Percentiles rank a stretch among this genome's conserved stretches.
Conservation (phyloP, 2,329 filamentous ascomycete species). For the Pseudogymnoascus sp. region DNA sequence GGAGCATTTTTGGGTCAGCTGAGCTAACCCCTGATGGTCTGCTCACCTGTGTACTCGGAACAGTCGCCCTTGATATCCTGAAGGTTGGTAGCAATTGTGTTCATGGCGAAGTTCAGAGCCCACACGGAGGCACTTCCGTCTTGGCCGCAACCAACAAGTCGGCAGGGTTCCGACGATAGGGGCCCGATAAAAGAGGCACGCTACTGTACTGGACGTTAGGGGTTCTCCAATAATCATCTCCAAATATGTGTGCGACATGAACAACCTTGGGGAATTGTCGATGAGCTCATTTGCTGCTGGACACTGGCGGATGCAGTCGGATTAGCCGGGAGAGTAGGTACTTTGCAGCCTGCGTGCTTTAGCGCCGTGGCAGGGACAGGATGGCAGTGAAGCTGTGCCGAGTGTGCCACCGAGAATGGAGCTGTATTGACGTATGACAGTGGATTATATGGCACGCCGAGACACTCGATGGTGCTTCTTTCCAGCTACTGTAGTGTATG, state of each 20-base stretch:
- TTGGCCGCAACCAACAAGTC: neutral
- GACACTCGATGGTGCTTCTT: slow-evolving; percentile 1
- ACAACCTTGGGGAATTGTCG: neutral
- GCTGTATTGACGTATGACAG: neutral
- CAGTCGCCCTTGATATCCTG: neutral
- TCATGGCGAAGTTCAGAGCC: neutral
- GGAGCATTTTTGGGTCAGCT: too few relatives aligned
- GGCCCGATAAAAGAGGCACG: neutral
- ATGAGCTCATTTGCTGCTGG: slow-evolving; percentile 4
- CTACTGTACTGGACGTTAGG: neutral
- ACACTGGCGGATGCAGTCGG: neutral
- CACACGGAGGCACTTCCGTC: neutral
- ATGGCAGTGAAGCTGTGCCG: neutral
- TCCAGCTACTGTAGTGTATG: neutral
- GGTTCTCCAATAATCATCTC: neutral
- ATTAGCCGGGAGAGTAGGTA: neutral
- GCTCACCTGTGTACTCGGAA: too few relatives aligned
- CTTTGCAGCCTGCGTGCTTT: neutral
- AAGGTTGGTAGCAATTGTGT: neutral
- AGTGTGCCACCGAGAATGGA: neutral
- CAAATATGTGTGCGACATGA: neutral
- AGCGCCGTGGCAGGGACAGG: neutral
- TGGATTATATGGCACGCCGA: slow-evolving; percentile 2
- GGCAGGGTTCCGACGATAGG: neutral
- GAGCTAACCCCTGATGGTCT: too few relatives aligned